Base-by-base conservation (phyloP, 192 early-diverging fungal genomes). In the Diversispora eburnea region DNA sequence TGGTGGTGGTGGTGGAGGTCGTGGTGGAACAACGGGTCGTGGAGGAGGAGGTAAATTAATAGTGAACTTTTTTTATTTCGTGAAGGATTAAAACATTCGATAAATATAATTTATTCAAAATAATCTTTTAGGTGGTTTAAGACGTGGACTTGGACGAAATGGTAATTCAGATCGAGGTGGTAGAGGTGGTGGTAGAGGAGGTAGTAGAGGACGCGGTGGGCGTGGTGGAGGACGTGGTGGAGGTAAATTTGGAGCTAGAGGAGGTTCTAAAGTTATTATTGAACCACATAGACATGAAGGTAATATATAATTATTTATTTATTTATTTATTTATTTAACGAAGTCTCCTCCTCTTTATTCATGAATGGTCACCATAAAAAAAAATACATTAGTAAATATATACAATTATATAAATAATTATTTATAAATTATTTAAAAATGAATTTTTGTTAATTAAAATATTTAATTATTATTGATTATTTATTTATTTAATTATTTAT, bases 281-380 rank as follows among this genome's bases (percentile, higher is more conserved):
- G 96, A 99, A 84, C 97, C 97, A 43, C 97, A 99, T 78, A 89
- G 97, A 84, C 96, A 97, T 83, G 89, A 91, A 80, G 88, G 85
- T 84, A 33, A 48, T 57, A 25, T 67, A 22, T 25, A 13, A 13
- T 17, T 2, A 17, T 10, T 4, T 4, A 54, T 13, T 17, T 10
- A 52, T 52, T 52, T 52, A 15, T 12, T 9, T 52, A 52, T 52
- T 60, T 60, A 3, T 15, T 33, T 25, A 60, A 8, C 22, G 19
- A 5, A 19, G 4, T 33, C 10, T 15, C 10, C 10, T 15, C 10
- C 25, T 33, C 25, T 33, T 33, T 33, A 33, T 33, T 33, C 25
- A 33, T 33, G 25, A 33, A 33, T 33, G 25, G 2, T 2, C 25
- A 33, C 2, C 2, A 33, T 33, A 33, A 33, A 33, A 33, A 33